Evolutionary conservation across 176 grass and related monocot genomes (phyloP), one percentile per base, ranked within the genome.

Genomic region (Oryza australiensis): DNA sequence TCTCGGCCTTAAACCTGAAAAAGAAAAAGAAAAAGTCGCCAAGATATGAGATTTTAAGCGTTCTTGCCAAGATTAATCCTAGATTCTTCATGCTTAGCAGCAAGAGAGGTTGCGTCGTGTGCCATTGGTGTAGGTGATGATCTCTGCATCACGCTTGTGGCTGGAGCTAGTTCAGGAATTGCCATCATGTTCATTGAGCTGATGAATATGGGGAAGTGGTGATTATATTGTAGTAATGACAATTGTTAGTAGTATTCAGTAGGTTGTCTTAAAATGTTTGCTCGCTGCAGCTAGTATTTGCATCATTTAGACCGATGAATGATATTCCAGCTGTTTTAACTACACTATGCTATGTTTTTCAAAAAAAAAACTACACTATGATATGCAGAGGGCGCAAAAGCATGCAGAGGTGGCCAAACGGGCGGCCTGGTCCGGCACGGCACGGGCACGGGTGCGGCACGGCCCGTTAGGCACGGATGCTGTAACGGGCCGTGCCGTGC

Each of bases 11-110:
- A 80, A 60, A 75, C 18, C 35, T 32, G 7, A 14, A 15, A 34
- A 9, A 10, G 40, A 33, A 34, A 70, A 24, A 48, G n/a, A 37
- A 48, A 33, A 76, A 65, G 72, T 72, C 65, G 73, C 37, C 71
- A 75, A 68, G 70, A 80, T 46, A 14, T 18, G 70, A 62, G 35
- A 75, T 63, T 79, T 73, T 68, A 80, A 70, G 76, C 37, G 4
- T 80, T 75, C 48, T 75, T 75, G 81, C 70, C 62, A 80, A 80
- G 62, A 84, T 67, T 16, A 3, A 11, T 59, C 9, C 64, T 66
- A 55, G 51, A 55, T 55, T 55, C 51, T 55, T 55, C 51, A 55
- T 55, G 51, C n/a, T 55, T n/a, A 55, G 51, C 20, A 22, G 51
- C 18, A 55, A 53, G 49, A 55, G 51, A 55, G 20, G 51, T 55